Evolutionary conservation across 495 filamentous ascomycete species (phyloP).

Genomic region (Talaromyces proteolyticus): DNA sequence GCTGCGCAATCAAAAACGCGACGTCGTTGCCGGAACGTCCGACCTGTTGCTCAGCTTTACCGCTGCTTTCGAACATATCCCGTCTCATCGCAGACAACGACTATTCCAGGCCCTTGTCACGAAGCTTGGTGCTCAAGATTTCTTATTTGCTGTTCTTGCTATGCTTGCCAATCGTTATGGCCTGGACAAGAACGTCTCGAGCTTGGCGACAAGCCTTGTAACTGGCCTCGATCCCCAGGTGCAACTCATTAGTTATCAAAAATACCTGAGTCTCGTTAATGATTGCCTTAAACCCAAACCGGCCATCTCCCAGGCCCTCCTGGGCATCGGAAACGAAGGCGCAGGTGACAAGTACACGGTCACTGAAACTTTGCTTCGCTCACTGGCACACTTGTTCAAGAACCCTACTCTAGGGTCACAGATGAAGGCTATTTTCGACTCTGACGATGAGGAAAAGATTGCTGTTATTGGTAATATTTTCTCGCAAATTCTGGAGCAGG

Average conservation of each 20-base stretch:
- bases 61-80: slow-evolving; percentile 91
- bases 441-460: slow-evolving; percentile 38
- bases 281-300: slow-evolving; percentile 71
- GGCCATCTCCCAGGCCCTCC: slow-evolving; percentile 58
- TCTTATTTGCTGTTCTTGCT: slow-evolving; percentile 43
- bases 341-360: slow-evolving; percentile 53
- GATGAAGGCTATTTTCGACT: slow-evolving; percentile 30
- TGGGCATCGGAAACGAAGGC: slow-evolving; percentile 58
- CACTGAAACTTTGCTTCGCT: slow-evolving; percentile 54
- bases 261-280: slow-evolving; percentile 62
- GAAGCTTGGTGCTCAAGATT: slow-evolving; percentile 78
- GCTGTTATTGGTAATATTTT: slow-evolving; percentile 60
- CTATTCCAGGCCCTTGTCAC: slow-evolving; percentile 73
- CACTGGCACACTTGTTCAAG: slow-evolving; percentile 36
- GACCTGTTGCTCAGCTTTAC: slow-evolving; percentile 89
- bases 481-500: slow-evolving; percentile 62
- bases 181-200: slow-evolving; percentile 36
- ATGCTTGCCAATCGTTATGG: slow-evolving; percentile 43
- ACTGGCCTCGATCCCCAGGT: slow-evolving; percentile 53
- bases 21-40: slow-evolving; percentile 70
- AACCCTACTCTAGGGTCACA: slow-evolving; percentile 38
- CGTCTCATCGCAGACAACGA: slow-evolving; percentile 70
- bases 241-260: slow-evolving; percentile 63
- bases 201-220: slow-evolving; percentile 34
- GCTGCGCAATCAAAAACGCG: slow-evolving; percentile 68